phyloP scores from a whole-genome alignment of 2,329 filamentous ascomycete species.

The Blumeria graminis region DNA sequence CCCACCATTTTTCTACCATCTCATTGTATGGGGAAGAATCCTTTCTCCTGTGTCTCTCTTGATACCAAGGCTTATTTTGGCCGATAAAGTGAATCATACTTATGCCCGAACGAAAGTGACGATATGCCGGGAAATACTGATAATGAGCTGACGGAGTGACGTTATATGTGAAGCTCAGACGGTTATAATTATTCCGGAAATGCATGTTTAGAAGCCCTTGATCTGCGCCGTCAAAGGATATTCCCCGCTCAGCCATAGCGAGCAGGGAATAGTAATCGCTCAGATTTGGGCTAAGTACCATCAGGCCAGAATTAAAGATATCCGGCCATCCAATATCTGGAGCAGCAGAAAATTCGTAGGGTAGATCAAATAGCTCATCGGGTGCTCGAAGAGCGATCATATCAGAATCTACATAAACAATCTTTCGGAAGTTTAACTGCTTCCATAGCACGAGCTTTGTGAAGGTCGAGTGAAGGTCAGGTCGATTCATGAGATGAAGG shows the following conservation, averaged over 20 bases:
- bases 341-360: conserved; percentile 40
- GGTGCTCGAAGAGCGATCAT: conserved; percentile 75
- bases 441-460: conserved; percentile 94
- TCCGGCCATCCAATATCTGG: conserved; percentile 97
- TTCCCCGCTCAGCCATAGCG: conserved; percentile 61
- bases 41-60: conserved; percentile 29
- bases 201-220: conserved; percentile 91
- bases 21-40: conserved; percentile 50
- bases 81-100: conserved; percentile 91
- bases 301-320: conserved; percentile 91
- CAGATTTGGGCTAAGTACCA: conserved; percentile 71
- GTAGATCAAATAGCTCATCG: conserved; percentile 65
- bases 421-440: conserved; percentile 67
- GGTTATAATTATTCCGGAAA: conserved; percentile 62
- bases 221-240: conserved; percentile 92
- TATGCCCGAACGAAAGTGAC: conserved; percentile 75
- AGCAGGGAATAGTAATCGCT: conserved; percentile 69
- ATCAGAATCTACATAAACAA: conserved; percentile 89
- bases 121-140: conserved; percentile 88
- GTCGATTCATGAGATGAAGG: conserved; percentile 73
- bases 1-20: conserved; percentile 77
- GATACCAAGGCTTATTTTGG: conserved; percentile 65
- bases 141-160: conserved; percentile 92
- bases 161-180: conserved; percentile 87
- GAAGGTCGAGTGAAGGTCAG: conserved; percentile 76